These are phyloP conservation scores for Onygena corvina DNA, from an alignment of 2,329 filamentous ascomycete species.

Conservation along the genomic window DNA sequence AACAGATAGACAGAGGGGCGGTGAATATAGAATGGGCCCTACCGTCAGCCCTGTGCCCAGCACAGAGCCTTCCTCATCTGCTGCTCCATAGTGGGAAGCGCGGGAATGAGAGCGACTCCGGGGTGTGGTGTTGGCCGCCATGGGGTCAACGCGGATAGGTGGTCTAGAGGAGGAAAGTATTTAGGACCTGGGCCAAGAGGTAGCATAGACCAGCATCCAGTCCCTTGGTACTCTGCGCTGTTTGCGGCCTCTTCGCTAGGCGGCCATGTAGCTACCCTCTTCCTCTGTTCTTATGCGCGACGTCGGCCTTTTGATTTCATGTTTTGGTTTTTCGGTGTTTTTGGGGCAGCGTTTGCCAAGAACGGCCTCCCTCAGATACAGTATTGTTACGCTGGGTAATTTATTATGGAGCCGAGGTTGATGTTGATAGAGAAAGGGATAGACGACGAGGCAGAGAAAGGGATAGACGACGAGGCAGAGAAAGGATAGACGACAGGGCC, in stretches of 20 bases:
- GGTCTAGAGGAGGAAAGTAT: background rate
- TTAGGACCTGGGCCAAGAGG: background rate
- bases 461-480: background rate
- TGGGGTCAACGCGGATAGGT: conserved; percentile 14
- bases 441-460: background rate
- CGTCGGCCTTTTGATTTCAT: background rate
- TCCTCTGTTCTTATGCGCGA: background rate
- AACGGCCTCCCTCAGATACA: background rate
- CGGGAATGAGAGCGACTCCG: conserved; percentile 37
- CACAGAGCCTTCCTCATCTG: conserved; percentile 31
- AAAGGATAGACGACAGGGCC: no score
- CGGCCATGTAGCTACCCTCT: background rate
- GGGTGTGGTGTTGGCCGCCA: conserved; percentile 34
- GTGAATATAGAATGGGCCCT: conserved; percentile 16
- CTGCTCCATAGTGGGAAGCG: conserved; percentile 28
- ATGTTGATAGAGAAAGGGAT: background rate
- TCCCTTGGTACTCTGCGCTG: background rate
- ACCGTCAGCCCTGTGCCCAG: conserved; percentile 40
- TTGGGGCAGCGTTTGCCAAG: background rate
- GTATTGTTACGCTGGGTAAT: background rate
- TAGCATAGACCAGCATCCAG: background rate
- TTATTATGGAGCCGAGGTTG: background rate
- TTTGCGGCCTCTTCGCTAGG: background rate
- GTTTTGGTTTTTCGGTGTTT: conserved; percentile 1
- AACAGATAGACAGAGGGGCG: conserved; percentile 1